These are phyloP conservation scores for Aspergillus wentii DNA, from an alignment of 495 filamentous ascomycete species.

Conservation along the genomic window DNA sequence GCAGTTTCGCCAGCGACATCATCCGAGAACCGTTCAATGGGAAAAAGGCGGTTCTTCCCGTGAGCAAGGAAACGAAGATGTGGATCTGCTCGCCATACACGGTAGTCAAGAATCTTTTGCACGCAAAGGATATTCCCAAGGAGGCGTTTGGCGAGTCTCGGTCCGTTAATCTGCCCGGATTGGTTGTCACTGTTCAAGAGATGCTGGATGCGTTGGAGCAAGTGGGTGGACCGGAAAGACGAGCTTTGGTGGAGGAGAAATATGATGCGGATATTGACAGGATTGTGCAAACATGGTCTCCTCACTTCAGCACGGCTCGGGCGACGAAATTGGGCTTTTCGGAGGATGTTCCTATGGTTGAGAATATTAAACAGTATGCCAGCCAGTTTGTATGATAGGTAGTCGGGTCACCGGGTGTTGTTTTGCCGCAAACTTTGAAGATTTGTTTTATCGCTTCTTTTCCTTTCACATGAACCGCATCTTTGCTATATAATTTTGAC, in stretches of 20 bases:
- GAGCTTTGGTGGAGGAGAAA: conserved; percentile 60
- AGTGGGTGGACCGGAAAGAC: conserved; percentile 63
- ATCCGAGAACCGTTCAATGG: conserved; percentile 62
- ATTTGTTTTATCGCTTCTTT: too few relatives aligned
- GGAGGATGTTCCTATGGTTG: conserved; percentile 52
- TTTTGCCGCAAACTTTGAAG: too few relatives aligned
- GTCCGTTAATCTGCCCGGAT: conserved; percentile 68
- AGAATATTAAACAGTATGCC: conserved; percentile 52
- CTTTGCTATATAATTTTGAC: background rate
- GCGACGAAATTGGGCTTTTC: conserved; percentile 56
- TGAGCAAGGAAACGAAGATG: conserved; percentile 45
- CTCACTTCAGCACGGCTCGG: conserved; percentile 57
- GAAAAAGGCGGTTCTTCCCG: conserved; percentile 60
- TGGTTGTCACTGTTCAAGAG: conserved; percentile 66
- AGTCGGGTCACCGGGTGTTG: too few relatives aligned
- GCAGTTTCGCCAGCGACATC: conserved; percentile 70
- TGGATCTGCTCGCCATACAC: conserved; percentile 67
- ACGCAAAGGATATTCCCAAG: conserved; percentile 52
- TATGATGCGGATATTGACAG: conserved; percentile 60
- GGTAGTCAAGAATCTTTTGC: conserved; percentile 65
- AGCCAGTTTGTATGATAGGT: conserved; percentile 23
- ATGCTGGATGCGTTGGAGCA: conserved; percentile 69
- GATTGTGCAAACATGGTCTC: conserved; percentile 72
- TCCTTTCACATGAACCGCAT: background rate
- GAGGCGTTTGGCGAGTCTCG: conserved; percentile 51